Evolutionary conservation across 441 rosid species (phyloP), one percentile per base, ranked within the genome.

Genomic region (Melastoma candidum): DNA sequence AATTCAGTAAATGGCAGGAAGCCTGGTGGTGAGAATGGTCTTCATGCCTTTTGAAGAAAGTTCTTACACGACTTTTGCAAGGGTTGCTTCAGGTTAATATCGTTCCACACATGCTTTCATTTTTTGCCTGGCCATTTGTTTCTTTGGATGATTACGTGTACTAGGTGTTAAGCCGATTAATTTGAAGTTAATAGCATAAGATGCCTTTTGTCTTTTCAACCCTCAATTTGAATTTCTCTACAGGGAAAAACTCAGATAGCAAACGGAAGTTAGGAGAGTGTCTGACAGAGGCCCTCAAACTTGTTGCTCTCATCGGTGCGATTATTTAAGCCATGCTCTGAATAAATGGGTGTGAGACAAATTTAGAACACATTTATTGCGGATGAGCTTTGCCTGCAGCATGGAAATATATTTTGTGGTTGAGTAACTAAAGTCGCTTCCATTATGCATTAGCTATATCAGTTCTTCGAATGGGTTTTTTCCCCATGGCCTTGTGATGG

Each of bases 211-310:
- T 11, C 8, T 52, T 45, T 24, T 27, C 48, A 11, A 22, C 27
- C 7, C 44, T 4, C 11, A 53, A 47, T 17, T 17, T 17, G 22
- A 17, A 41, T 69, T 41, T 49, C 46, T 65, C 72, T 71, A 54
- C 80, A 82, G 97, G 80, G 58, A 68, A 76, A 53, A 7, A 71
- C 67, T 67, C 84, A 25, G 61, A 78, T 54, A 85, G 66, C 64
- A 72, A 56, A 49, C 79, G 70, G 74, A 84, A 76, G 59, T 69
- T 92, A 36, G 87, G 79, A 67, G 67, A 61, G 52, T 66, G 79
- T 72, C 80, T 92, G 47, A 69, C 71, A 1, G 97, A 88, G 77
- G 97, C 95, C 67, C 56, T 92, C 76, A 92, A 92, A 80, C 84
- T 88, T 74, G 90, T 92, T 51, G 55, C 88, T 49, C 66, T 88